Conservation (phyloP, 352 stramenopile genomes). For the Pythium phragmitis region DNA sequence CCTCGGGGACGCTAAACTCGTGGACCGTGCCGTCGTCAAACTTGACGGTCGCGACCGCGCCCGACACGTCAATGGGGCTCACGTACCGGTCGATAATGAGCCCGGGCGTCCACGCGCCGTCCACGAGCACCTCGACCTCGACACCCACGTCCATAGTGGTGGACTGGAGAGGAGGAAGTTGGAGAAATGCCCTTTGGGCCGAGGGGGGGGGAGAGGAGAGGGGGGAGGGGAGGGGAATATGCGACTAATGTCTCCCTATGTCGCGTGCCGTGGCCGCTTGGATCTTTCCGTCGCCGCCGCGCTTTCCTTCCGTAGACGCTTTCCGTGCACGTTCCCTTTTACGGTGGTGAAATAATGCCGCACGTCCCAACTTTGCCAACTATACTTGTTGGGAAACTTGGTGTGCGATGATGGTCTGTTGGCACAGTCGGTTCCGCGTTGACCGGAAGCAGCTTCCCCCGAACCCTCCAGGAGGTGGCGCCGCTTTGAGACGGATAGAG, state of each 20-base stretch:
- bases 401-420: background rate
- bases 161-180: conserved; percentile 1
- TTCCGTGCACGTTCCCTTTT: conserved; percentile 15
- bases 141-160: conserved; percentile 58
- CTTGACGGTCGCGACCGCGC: conserved; percentile 60
- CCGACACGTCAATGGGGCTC: conserved; percentile 47
- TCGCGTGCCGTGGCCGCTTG: conserved; percentile 15
- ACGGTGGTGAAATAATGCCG: background rate
- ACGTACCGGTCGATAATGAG: conserved; percentile 65
- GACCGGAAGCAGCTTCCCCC: conserved; percentile 6
- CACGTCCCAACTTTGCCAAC: conserved; percentile 5
- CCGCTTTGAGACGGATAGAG: conserved; percentile 10
- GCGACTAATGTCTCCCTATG: background rate
- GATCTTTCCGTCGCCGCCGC: conserved; percentile 11
- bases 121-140: conserved; percentile 58
- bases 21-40: conserved; percentile 57
- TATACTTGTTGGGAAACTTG: background rate
- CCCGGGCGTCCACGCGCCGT: conserved; percentile 48
- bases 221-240: background rate
- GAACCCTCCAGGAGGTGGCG: conserved; percentile 9
- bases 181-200: background rate
- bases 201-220: background rate
- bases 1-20: conserved; percentile 42
- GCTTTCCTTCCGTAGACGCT: background rate
- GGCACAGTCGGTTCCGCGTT: conserved; percentile 9